Base-by-base conservation (phyloP, 805 yeast species). In the Ogataea dorogensis region DNA sequence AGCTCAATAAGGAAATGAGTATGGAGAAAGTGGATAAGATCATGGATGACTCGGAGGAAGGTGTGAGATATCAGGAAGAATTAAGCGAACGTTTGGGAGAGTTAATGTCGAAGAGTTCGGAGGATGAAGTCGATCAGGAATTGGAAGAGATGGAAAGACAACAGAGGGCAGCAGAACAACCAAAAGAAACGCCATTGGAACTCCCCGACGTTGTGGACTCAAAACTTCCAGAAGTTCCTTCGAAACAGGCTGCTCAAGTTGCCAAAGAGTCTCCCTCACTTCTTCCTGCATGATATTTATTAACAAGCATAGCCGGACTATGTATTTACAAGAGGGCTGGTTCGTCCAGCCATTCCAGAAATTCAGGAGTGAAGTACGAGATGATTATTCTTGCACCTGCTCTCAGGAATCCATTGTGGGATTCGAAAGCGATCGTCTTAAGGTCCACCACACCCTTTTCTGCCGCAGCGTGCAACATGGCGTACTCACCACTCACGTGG, bases 381-480 rank as follows among this genome's bases (percentile, higher is more conserved):
- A 93, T 88, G 42, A 93, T 78, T 51, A 93, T 65, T 54, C 88
- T 78, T 11, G 98, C 98, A 41, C 98, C 98, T 1, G 98, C 98
- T 61, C 98, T 77, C 43, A 91, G 71, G 54, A 86, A 81, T 1
- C 98, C 97, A 44, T 86, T 72, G 51, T 93, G 96, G 31, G 93
- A 68, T 66, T 93, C 98, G 53, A 84, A 85, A 0, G 88, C 77
- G 71, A 79, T 63, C 40, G 78, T 63, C 63, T 86, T 82, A 62
- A 93, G 73, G 60, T 91, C 97, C 43, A 82, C 85, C 42, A 89
- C 74, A 24, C 95, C 95, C 70, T 88, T 88, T 54, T 88, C 97
- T 19, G 97, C 97, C 35, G 96, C 98, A 6, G 98, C 98, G 57
- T 89, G 95, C 46, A 93, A 64, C 98, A 93, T 93, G 20, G 98